Evolutionary conservation across 257 asterid species (phyloP), one percentile per base, ranked within the genome.

Genomic region (Jacaranda copaia): DNA sequence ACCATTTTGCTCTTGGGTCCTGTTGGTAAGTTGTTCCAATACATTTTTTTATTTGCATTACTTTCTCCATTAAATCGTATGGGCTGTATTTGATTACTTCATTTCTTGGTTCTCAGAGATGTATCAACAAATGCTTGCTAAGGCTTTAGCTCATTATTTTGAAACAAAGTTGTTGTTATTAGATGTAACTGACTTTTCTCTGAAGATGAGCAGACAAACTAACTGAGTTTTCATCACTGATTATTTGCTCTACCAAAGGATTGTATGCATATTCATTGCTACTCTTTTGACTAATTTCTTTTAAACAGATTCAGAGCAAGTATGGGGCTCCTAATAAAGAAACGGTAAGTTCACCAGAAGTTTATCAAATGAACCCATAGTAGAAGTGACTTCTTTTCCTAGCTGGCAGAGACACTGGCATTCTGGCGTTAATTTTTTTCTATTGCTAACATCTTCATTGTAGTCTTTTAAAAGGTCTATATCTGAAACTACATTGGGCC

Each of bases 1-100:
- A 86, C 93, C 42, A 92, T 94, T 66, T 85, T 92, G 89, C 93
- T 94, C 49, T 94, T 98, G 42, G 98, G 98, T 25, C 98, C 97
- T 49, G 91, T 92, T 80, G 98, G 97, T 94, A 67, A 69, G 82
- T 80, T 45, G 58, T 46, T 72, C 60, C 14, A 16, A 19, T 61
- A 51, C 32, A 63, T 51, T 70, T 60, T 10, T 5, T 57, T 36
- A 15, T 42, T 32, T 11, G 7, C 20, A 1, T 32, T 5, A 10
- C 63, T 58, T 52, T 53, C 55, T 43, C 7, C 48, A 38, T 58
- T 74, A 15, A 80, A 53, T 60, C 48, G 40, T 35, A 52, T 61
- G 39, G 52, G 40, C 13, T 45, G 75, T 74, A 43, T 46, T 16
- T 68, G 15, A 18, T 0, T 35, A 5, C 0, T 74, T 6, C 5